These are phyloP conservation scores for Saccharomycopsis amapae DNA, from an alignment of 805 yeast species.

Conservation along the genomic window DNA sequence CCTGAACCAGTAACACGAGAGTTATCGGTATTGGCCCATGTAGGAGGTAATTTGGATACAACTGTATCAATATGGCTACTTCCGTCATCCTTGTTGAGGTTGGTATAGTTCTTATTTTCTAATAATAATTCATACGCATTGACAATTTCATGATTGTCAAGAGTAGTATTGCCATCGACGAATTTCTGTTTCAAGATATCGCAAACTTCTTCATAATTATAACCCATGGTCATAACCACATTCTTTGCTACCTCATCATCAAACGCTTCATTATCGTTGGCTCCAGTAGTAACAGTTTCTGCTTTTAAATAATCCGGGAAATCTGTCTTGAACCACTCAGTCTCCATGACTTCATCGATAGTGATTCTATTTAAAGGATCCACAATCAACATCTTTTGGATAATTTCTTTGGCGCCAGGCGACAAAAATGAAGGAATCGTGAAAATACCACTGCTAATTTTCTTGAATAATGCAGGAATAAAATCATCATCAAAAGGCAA, in stretches of 20 bases:
- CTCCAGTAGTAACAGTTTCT: constrained; percentile 35
- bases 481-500: constrained; percentile 95
- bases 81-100: constrained; percentile 29
- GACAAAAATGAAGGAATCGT: constrained; percentile 82
- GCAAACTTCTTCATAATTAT: constrained; percentile 73
- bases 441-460: constrained; percentile 88
- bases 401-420: constrained; percentile 73
- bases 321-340: constrained; percentile 84
- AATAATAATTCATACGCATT: constrained; percentile 80
- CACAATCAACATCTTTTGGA: constrained; percentile 88
- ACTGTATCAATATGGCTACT: constrained; percentile 50
- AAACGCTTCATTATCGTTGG: constrained; percentile 4
- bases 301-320: constrained; percentile 63
- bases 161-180: constrained; percentile 30
- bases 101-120: constrained; percentile 66
- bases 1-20: background rate
- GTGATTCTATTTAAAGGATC: constrained; percentile 92
- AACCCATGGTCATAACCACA: constrained; percentile 79
- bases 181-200: constrained; percentile 45
- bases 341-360: constrained; percentile 85
- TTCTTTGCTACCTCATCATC: constrained; percentile 74
- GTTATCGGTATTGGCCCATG: constrained; percentile 26
- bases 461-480: constrained; percentile 88
- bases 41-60: constrained; percentile 56
- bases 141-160: constrained; percentile 58